Evolutionary conservation across 257 asterid species (phyloP).

Genomic region (Rehmannia glutinosa): DNA sequence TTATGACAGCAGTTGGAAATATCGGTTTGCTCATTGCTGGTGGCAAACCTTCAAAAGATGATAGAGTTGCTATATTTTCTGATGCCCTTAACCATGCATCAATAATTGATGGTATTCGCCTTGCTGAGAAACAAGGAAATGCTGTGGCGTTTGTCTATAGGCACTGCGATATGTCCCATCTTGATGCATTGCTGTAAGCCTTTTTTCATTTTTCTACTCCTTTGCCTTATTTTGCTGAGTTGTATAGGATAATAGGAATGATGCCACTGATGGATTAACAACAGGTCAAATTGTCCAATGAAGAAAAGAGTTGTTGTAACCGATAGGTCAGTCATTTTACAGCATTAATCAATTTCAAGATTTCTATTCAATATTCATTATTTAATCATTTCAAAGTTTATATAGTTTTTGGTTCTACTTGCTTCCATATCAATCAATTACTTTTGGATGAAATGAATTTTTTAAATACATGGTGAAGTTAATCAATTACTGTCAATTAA

Average conservation of each 20-base stretch:
- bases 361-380: neutral
- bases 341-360: slow-evolving; percentile 7
- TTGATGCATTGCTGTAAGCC: slow-evolving; percentile 70
- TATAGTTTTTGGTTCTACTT: slow-evolving; percentile 5
- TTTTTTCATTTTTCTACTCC: slow-evolving; percentile 4
- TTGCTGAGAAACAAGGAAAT: slow-evolving; percentile 82
- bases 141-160: slow-evolving; percentile 61
- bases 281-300: slow-evolving; percentile 86
- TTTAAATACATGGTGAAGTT: too few species aligned
- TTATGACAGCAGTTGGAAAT: slow-evolving; percentile 80
- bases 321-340: slow-evolving; percentile 65
- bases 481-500: too few species aligned
- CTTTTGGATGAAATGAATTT: too few species aligned
- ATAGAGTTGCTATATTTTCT: slow-evolving; percentile 80
- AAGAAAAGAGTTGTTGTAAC: slow-evolving; percentile 90
- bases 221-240: slow-evolving; percentile 3
- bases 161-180: slow-evolving; percentile 95
- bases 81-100: slow-evolving; percentile 97
- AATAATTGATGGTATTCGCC: slow-evolving; percentile 94
- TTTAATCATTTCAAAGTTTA: neutral
- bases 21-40: slow-evolving; percentile 58
- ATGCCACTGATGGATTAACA: slow-evolving; percentile 16
- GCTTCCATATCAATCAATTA: too few species aligned
- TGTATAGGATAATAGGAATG: slow-evolving; percentile 3
- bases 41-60: slow-evolving; percentile 45